phyloP scores from a whole-genome alignment of 805 yeast species.

The Ogataea haglerorum region DNA sequence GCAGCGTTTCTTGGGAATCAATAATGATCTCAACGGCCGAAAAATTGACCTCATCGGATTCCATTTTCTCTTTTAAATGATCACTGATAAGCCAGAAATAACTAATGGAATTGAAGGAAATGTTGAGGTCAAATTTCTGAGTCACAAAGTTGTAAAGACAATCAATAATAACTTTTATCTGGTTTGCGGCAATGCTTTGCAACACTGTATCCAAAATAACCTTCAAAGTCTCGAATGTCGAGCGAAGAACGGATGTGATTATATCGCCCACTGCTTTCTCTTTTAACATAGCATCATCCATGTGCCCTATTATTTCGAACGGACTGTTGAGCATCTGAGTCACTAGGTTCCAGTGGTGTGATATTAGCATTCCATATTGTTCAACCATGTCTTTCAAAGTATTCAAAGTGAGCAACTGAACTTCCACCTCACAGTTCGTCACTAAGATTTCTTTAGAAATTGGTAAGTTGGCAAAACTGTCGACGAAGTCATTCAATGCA shows the following conservation, averaged over 20 bases:
- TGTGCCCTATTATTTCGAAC: conserved; percentile 40
- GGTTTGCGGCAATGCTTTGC: conserved; percentile 63
- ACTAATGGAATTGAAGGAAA: conserved; percentile 86
- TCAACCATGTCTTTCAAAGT: conserved; percentile 74
- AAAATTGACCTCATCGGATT: conserved; percentile 3
- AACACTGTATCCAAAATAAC: conserved; percentile 83
- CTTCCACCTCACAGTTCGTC: conserved; percentile 61
- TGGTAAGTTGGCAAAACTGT: conserved; percentile 37
- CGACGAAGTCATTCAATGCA: conserved; percentile 46
- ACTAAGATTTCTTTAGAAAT: conserved; percentile 41
- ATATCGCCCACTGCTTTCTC: conserved; percentile 43
- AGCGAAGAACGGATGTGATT: conserved; percentile 49
- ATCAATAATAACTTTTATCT: conserved; percentile 63
- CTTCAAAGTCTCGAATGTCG: conserved; percentile 79
- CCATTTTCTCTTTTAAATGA: conserved; percentile 43
- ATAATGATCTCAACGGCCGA: conserved; percentile 15
- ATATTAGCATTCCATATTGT: conserved; percentile 62
- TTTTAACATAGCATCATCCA: conserved; percentile 21
- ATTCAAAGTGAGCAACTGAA: conserved; percentile 57
- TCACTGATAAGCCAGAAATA: conserved; percentile 93
- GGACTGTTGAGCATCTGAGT: conserved; percentile 61
- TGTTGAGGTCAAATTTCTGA: conserved; percentile 74
- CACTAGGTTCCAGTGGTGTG: conserved; percentile 65
- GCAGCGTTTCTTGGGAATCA: conserved; percentile 23
- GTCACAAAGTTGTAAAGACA: conserved; percentile 67